Percentiles rank a stretch among this genome's conserved stretches.
These are phyloP conservation scores for Cercophora newfieldiana DNA, from an alignment of 495 filamentous ascomycete genomes.

Conservation along the genomic window DNA sequence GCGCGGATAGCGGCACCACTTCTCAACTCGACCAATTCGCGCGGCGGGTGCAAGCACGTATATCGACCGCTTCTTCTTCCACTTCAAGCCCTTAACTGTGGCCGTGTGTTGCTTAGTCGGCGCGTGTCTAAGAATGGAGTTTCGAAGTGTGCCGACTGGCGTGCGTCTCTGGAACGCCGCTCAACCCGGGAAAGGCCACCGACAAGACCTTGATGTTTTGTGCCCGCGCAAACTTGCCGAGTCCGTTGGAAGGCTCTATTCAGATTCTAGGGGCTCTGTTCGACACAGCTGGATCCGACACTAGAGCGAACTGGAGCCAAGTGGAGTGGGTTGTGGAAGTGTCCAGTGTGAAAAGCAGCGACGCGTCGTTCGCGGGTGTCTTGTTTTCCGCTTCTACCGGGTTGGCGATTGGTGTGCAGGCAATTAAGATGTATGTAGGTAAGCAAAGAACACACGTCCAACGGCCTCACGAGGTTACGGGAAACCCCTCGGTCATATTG, in stretches of 20 bases:
- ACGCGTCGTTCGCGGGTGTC: background rate
- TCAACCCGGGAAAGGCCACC: background rate
- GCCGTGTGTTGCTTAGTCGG: constrained; percentile 1
- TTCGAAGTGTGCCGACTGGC: background rate
- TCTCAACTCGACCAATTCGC: background rate
- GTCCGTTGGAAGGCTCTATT: background rate
- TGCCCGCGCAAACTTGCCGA: background rate
- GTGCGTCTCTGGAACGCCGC: background rate
- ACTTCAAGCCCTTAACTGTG: background rate
- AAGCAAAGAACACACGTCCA: background rate
- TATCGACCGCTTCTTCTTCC: background rate
- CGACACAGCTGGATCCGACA: background rate
- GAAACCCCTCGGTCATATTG: constrained; percentile 2
- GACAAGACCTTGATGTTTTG: constrained; percentile 5
- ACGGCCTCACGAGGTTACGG: background rate
- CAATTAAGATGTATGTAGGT: background rate
- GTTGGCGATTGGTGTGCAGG: background rate
- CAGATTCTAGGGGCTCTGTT: background rate
- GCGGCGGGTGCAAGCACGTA: constrained; percentile 10
- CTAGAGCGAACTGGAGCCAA: background rate
- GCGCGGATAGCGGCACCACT: background rate
- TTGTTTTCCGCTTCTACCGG: background rate
- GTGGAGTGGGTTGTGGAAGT: background rate
- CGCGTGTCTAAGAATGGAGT: background rate
- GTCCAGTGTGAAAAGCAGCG: background rate